Evolutionary conservation across 129 eudicot species (phyloP).

Genomic region (Cynara cardunculus): DNA sequence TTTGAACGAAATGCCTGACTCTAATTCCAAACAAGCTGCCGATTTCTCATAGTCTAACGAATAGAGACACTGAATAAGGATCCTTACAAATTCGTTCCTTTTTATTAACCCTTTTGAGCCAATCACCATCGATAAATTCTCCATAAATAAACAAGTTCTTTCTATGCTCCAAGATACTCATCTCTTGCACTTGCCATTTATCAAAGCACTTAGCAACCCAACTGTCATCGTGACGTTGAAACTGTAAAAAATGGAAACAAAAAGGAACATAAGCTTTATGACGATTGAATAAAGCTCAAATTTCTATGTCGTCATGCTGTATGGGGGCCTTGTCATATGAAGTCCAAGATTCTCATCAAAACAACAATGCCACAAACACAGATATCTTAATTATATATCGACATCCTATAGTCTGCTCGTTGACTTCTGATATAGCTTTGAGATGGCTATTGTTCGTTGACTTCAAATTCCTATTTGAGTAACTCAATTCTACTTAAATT

Average conservation of each 20-base stretch:
- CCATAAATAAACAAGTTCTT: conserved; percentile 36
- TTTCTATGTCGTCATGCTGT: conserved; percentile 1
- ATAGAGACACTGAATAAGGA: conserved; percentile 71
- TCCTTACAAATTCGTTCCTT: conserved; percentile 69
- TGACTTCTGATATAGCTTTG: neutral
- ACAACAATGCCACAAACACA: neutral
- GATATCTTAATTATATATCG: neutral
- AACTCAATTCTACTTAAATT: conserved; percentile 2
- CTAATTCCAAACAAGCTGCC: conserved; percentile 79
- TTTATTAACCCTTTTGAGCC: conserved; percentile 67
- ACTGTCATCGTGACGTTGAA: conserved; percentile 8
- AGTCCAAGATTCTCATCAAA: neutral
- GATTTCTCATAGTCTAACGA: conserved; percentile 67
- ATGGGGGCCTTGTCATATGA: neutral
- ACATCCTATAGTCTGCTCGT: neutral
- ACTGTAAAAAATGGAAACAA: conserved; percentile 13
- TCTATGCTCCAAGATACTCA: conserved; percentile 32
- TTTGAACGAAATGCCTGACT: conserved; percentile 60
- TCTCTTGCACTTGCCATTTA: conserved; percentile 22
- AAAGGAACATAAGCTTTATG: neutral
- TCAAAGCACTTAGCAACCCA: conserved; percentile 13
- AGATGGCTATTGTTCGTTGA: conserved; percentile 5
- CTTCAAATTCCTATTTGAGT: conserved; percentile 8
- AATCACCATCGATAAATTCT: conserved; percentile 33
- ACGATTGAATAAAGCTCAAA: neutral